Base-by-base conservation (phyloP, 2,329 filamentous ascomycete species). In the Nectriaceae sp. region DNA sequence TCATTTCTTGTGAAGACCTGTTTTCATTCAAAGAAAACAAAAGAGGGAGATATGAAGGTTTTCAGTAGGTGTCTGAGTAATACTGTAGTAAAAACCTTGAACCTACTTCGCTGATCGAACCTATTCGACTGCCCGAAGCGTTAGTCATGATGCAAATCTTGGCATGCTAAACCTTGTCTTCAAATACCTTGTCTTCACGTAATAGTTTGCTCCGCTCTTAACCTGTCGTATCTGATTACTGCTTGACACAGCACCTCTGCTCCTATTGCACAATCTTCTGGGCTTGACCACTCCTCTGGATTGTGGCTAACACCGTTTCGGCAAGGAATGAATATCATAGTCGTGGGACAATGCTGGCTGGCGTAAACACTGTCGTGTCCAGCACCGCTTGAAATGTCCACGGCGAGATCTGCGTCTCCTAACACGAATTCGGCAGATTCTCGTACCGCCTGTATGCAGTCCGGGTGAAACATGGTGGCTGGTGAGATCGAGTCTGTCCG, bases 381-480 rank as follows among this genome's bases (percentile, higher is more conserved):
- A 3, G 70, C 70, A 18, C 70, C 70, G 49, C 70, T 73, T 4
- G 65, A 65, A 3, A 74, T 60, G 6, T 63, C 58, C 18, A 40
- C 50, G 60, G 56, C 65, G 26, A 52, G 73, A 59, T 73, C 66
- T 18, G 74, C 61, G 37, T 36, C 33, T 4, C 79, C 76, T 1
- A 83, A 78, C 6, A 83, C 70, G 3, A 75, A 75, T 33, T 67
- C 66, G 0, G 84, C 82, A 26, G 84, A 81, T 40, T 78, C 70
- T 48, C 78, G 73, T 2, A 89, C 84, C 19, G 83, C 85, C 4
- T 73, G 65, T 44, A 90, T 85, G 57, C 87, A 89, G 53, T 84
- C 80, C 1, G 76, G 67, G 53, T 89, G 76, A 64, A 90, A 90
- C 20, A 76, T 77, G 1, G 83, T 78, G 0, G 83, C 83, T 0